Evolutionary conservation across 495 filamentous ascomycete genomes (phyloP).

Genomic region (Barbatosphaeria neglecta): DNA sequence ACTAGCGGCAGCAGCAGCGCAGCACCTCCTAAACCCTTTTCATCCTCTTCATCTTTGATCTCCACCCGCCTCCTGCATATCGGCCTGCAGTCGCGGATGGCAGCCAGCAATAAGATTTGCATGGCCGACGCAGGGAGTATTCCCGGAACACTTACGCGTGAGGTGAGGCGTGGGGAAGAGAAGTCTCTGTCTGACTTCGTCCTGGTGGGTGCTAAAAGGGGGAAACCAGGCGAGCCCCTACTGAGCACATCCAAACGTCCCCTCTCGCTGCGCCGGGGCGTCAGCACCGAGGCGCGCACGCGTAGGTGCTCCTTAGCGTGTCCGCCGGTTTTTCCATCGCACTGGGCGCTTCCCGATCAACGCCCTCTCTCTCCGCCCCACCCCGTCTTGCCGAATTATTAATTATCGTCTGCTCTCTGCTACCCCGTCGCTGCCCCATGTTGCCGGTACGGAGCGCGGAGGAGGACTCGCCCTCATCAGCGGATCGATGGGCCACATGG

Average conservation of each 20-base stretch:
- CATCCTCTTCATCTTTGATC: neutral
- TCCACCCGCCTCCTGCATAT: neutral
- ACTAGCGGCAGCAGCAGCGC: neutral
- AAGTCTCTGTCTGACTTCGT: neutral
- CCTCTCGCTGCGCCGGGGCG: neutral
- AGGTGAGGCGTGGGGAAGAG: neutral
- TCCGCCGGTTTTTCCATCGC: conserved; percentile 1
- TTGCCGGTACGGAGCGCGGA: too few species aligned
- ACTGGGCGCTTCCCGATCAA: conserved; percentile 2
- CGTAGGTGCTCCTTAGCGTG: neutral
- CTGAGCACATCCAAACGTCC: neutral
- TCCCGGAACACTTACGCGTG: neutral
- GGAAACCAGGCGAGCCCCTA: neutral
- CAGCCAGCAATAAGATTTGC: neutral
- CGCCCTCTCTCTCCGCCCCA: neutral
- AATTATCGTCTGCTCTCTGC: conserved; percentile 1
- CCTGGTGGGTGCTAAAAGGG: neutral
- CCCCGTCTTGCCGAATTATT: neutral
- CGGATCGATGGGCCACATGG: too few species aligned
- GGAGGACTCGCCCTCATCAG: too few species aligned
- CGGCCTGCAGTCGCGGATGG: neutral
- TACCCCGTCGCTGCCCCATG: neutral
- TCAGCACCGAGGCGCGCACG: neutral
- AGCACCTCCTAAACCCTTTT: neutral
- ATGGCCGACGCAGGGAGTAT: neutral